phyloP scores from a whole-genome alignment of 305 asterid species.

The Fraxinus sp. region DNA sequence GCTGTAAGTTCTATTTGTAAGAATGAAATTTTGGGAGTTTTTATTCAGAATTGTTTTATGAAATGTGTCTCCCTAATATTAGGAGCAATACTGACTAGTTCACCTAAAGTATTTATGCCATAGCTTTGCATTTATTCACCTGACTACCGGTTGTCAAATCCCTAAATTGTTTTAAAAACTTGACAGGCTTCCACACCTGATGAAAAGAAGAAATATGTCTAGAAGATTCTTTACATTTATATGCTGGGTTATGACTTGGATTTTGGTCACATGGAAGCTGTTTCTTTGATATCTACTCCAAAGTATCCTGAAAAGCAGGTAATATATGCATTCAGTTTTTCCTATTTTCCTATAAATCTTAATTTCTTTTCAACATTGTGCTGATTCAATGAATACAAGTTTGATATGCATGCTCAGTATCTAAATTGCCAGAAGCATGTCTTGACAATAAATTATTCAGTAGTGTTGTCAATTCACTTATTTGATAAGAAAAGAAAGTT shows the following conservation, averaged over 20 bases:
- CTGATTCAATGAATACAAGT: background rate
- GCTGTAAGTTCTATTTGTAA: background rate
- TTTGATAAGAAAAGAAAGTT: background rate
- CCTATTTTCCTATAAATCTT: constrained; percentile 1
- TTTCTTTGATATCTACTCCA: constrained; percentile 96
- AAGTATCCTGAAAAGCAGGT: constrained; percentile 99
- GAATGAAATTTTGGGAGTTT: background rate
- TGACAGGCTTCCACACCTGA: constrained; percentile 84
- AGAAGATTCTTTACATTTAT: constrained; percentile 98
- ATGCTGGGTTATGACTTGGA: constrained; percentile 99
- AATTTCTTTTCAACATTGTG: too few species aligned
- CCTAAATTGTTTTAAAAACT: constrained; percentile 12
- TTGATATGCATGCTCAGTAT: background rate
- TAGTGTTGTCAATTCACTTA: background rate
- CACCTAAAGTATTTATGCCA: background rate
- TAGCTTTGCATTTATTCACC: background rate
- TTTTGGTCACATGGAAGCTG: constrained; percentile 99
- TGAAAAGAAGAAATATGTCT: constrained; percentile 97
- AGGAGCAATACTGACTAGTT: background rate
- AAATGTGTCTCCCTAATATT: background rate
- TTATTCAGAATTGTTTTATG: background rate
- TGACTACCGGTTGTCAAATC: constrained; percentile 13
- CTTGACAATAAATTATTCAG: background rate
- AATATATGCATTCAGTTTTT: constrained; percentile 6
- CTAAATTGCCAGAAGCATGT: background rate